Evolutionary conservation across 208 protist genomes (phyloP).

Genomic region (Crithidia thermophila): DNA sequence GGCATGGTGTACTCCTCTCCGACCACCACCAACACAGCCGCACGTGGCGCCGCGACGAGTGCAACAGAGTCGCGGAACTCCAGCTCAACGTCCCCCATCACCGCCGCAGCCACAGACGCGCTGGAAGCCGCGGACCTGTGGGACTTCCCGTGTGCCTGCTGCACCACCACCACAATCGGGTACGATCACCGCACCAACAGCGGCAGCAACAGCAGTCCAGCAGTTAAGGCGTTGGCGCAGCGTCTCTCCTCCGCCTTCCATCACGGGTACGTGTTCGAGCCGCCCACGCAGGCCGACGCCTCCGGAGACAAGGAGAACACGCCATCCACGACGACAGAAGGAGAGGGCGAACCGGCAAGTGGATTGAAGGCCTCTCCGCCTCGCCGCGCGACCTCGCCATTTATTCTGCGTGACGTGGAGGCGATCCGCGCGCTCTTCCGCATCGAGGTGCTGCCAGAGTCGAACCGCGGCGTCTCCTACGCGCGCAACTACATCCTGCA

Average conservation of each 20-base stretch:
- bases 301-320: not conserved
- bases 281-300: conserved; percentile 1
- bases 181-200: not conserved
- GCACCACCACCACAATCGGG: not conserved
- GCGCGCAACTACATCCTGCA: conserved; percentile 88
- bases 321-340: not conserved
- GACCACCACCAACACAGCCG: not conserved
- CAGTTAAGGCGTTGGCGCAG: conserved; percentile 11
- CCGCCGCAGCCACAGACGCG: not conserved
- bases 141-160: conserved; percentile 33
- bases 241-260: conserved; percentile 30
- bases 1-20: conserved; percentile 34
- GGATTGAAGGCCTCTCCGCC: too few relatives aligned
- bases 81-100: not conserved
- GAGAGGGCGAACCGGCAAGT: not conserved
- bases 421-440: conserved; percentile 54
- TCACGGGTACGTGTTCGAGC: conserved; percentile 45
- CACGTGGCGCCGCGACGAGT: not conserved
- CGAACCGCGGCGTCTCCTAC: conserved; percentile 79
- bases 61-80: not conserved
- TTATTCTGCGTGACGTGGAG: conserved; percentile 37
- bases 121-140: conserved; percentile 10
- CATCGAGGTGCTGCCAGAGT: conserved; percentile 66
- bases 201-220: not conserved
- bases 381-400: conserved; percentile 19